phyloP scores from a whole-genome alignment of 208 protist genomes.

The Crithidia mellificae region DNA sequence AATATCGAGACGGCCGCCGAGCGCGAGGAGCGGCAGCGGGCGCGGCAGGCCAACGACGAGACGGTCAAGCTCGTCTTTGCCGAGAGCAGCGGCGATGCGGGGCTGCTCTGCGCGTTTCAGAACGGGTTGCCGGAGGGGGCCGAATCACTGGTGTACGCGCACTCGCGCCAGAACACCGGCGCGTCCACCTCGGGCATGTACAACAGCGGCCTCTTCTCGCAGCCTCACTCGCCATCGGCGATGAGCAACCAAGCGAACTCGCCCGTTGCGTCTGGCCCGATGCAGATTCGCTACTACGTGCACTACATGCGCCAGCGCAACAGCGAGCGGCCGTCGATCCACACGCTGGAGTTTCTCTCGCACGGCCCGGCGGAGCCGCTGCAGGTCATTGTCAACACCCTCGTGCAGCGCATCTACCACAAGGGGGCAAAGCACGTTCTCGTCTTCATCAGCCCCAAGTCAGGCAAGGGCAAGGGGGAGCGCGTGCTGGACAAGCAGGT shows the following conservation, averaged over 20 bases:
- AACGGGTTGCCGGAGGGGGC: slow-evolving; percentile 6
- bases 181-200: slow-evolving; percentile 7
- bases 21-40: slow-evolving; percentile 41
- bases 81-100: slow-evolving; percentile 9
- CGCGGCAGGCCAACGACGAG: slow-evolving; percentile 34
- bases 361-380: slow-evolving; percentile 25
- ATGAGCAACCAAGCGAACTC: slow-evolving; percentile 1
- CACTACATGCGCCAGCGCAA: slow-evolving; percentile 51
- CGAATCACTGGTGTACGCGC: slow-evolving; percentile 34
- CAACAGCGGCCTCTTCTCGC: slow-evolving; percentile 14
- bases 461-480: slow-evolving; percentile 66
- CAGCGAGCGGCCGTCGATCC: slow-evolving; percentile 37
- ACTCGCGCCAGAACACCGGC: slow-evolving; percentile 45
- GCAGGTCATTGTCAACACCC: slow-evolving; percentile 25
- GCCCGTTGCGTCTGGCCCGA: neutral
- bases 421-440: slow-evolving; percentile 59
- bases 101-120: slow-evolving; percentile 25
- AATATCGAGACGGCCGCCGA: slow-evolving; percentile 75
- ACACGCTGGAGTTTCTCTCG: slow-evolving; percentile 54
- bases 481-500: slow-evolving; percentile 59
- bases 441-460: slow-evolving; percentile 79
- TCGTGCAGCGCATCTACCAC: slow-evolving; percentile 60
- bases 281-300: slow-evolving; percentile 44
- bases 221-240: slow-evolving; percentile 2
- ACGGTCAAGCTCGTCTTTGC: slow-evolving; percentile 32